A percentile compares a stretch with the other conserved stretches of the same genome.
Conservation (phyloP, 108 stramenopile genomes). For the Halocafeteria seosinensis region DNA sequence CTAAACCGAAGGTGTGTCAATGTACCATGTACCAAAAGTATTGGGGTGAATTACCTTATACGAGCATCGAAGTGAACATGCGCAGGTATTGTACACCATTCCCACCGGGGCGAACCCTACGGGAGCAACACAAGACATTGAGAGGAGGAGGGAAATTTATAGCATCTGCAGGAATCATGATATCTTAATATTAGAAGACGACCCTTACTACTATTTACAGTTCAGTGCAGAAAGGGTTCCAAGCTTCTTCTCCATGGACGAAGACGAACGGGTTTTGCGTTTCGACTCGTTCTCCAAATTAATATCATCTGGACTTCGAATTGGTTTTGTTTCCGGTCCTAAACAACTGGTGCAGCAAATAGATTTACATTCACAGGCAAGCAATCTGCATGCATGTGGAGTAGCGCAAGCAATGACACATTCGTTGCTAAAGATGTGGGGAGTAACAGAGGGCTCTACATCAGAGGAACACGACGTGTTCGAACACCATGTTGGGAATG, state of each 20-base stretch:
- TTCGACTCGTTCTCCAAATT: slow-evolving; percentile 43
- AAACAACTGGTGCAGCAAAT: slow-evolving; percentile 22
- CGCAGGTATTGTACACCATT: slow-evolving; percentile 29
- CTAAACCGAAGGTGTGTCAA: neutral
- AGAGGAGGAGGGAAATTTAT: slow-evolving; percentile 18
- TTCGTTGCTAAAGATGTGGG: slow-evolving; percentile 26
- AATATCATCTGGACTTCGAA: slow-evolving; percentile 37
- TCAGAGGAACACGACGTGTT: neutral
- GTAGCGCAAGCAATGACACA: slow-evolving; percentile 32
- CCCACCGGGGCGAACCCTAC: slow-evolving; percentile 34
- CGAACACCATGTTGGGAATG: neutral
- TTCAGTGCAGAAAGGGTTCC: neutral
- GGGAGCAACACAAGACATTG: slow-evolving; percentile 14
- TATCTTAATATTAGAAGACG: slow-evolving; percentile 42
- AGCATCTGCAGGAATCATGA: slow-evolving; percentile 27
- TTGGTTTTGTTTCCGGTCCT: slow-evolving; percentile 41
- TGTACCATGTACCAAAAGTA: neutral
- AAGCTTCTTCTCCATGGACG: slow-evolving; percentile 19
- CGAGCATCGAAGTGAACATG: neutral
- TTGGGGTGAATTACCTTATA: neutral
- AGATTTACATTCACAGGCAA: slow-evolving; percentile 25
- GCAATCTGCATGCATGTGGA: slow-evolving; percentile 27
- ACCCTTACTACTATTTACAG: slow-evolving; percentile 39
- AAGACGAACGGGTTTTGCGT: slow-evolving; percentile 40
- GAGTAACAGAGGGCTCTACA: slow-evolving; percentile 11